Conservation (phyloP, 2,329 filamentous ascomycete species). For the Arthroderma uncinatum region DNA sequence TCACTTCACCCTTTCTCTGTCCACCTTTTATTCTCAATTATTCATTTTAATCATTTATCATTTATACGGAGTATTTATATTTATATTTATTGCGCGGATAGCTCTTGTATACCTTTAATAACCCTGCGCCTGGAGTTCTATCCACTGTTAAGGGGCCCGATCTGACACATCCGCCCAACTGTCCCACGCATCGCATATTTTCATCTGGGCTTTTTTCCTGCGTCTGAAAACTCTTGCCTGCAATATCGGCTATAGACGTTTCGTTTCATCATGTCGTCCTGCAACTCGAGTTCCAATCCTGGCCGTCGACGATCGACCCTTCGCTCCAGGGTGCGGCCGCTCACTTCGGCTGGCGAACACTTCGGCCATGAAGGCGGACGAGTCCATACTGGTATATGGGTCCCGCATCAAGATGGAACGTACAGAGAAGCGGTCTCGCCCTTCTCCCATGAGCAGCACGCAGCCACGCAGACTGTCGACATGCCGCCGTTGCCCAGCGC, state of each 20-base stretch:
- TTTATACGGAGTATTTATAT: no score
- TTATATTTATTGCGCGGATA: no score
- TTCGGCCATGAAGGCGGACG: constrained; percentile 5
- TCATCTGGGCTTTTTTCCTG: no score
- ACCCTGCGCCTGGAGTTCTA: no score
- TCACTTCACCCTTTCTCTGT: no score
- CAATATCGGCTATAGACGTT: background rate
- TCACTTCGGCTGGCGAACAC: constrained; percentile 23
- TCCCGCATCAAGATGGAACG: constrained; percentile 9
- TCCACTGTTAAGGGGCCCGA: constrained; percentile 9
- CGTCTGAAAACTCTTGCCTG: no score
- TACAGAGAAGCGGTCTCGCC: constrained; percentile 10
- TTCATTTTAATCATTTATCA: no score
- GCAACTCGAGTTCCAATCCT: constrained; percentile 2
- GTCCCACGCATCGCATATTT: background rate
- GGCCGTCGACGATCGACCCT: constrained; percentile 27
- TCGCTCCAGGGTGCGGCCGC: constrained; percentile 28
- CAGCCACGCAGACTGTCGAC: no score
- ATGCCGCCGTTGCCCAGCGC: no score
- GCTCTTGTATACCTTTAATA: no score
- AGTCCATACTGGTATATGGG: constrained; percentile 13
- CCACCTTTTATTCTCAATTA: no score
- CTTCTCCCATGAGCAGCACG: constrained; percentile 10
- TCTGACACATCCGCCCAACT: background rate
- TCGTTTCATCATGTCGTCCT: background rate